phyloP scores from a whole-genome alignment of 495 filamentous ascomycete species.

The Xylaria venustula region DNA sequence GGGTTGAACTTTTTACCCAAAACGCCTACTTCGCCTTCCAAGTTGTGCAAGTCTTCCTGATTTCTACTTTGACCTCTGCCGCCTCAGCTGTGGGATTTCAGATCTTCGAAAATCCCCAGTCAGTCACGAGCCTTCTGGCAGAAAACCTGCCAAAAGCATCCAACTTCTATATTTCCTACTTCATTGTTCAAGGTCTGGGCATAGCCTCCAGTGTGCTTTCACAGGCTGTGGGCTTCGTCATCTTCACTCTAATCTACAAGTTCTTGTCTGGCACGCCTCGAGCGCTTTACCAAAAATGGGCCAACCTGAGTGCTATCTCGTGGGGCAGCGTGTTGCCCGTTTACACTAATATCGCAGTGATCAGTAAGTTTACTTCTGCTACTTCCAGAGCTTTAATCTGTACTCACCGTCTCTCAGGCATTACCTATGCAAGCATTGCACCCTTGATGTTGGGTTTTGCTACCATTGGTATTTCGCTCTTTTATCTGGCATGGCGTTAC shows the following conservation, averaged over 20 bases:
- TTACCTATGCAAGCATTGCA: slow-evolving; percentile 88
- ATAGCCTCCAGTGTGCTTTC: slow-evolving; percentile 73
- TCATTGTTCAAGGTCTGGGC: slow-evolving; percentile 89
- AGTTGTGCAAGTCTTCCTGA: slow-evolving; percentile 90
- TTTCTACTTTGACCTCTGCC: slow-evolving; percentile 75
- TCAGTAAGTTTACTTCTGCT: slow-evolving; percentile 53
- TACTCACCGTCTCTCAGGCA: slow-evolving; percentile 46
- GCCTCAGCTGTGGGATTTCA: slow-evolving; percentile 63
- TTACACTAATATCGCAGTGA: slow-evolving; percentile 81
- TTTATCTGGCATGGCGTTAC: slow-evolving; percentile 94
- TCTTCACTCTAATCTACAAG: slow-evolving; percentile 76
- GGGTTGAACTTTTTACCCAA: slow-evolving; percentile 83
- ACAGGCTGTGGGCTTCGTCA: slow-evolving; percentile 72
- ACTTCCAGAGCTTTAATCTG: background rate
- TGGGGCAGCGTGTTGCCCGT: slow-evolving; percentile 91
- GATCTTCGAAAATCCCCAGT: slow-evolving; percentile 63
- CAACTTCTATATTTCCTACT: slow-evolving; percentile 95
- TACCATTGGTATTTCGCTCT: slow-evolving; percentile 75
- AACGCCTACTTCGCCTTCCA: slow-evolving; percentile 95
- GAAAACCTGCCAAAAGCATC: slow-evolving; percentile 74
- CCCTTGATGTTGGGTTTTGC: slow-evolving; percentile 88
- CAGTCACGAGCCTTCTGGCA: slow-evolving; percentile 65
- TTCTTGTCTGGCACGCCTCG: slow-evolving; percentile 56
- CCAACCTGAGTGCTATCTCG: slow-evolving; percentile 59
- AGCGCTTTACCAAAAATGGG: slow-evolving; percentile 59